Evolutionary conservation across 495 filamentous ascomycete species (phyloP).

Genomic region (Podospora pseudocomata): DNA sequence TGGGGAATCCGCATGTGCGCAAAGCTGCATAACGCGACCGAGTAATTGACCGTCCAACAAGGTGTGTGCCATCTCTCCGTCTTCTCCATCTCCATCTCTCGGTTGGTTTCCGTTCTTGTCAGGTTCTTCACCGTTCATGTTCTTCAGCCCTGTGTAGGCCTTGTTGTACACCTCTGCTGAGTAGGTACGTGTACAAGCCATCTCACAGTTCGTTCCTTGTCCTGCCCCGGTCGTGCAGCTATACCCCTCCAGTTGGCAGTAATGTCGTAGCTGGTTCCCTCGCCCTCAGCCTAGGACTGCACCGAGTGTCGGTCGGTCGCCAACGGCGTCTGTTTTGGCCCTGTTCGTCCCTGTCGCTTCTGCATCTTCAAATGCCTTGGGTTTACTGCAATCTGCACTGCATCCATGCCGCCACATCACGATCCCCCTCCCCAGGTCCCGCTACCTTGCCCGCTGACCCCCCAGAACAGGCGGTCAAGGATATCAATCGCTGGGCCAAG

Average conservation of each 20-base stretch:
- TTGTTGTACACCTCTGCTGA: constrained; percentile 1
- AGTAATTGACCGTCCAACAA: background rate
- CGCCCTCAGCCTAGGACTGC: background rate
- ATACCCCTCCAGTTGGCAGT: constrained; percentile 12
- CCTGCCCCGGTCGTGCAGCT: constrained; percentile 1
- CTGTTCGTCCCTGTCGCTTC: background rate
- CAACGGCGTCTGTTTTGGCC: constrained; percentile 6
- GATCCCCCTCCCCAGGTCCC: background rate
- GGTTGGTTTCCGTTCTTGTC: background rate
- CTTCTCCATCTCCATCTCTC: no score
- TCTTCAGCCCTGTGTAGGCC: background rate
- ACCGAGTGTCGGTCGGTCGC: constrained; percentile 3
- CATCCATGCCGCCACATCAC: background rate
- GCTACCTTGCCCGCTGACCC: background rate
- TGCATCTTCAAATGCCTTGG: no score
- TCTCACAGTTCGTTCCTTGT: background rate
- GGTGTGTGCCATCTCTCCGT: background rate
- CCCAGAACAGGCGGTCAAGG: constrained; percentile 7
- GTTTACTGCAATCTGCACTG: no score
- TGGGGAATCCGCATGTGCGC: background rate
- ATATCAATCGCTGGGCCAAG: background rate
- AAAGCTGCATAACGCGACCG: background rate
- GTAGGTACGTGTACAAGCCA: background rate
- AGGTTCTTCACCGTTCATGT: background rate
- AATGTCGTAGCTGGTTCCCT: background rate